phyloP scores from a whole-genome alignment of 176 grass and related monocot species.

The Triticum urartu region DNA sequence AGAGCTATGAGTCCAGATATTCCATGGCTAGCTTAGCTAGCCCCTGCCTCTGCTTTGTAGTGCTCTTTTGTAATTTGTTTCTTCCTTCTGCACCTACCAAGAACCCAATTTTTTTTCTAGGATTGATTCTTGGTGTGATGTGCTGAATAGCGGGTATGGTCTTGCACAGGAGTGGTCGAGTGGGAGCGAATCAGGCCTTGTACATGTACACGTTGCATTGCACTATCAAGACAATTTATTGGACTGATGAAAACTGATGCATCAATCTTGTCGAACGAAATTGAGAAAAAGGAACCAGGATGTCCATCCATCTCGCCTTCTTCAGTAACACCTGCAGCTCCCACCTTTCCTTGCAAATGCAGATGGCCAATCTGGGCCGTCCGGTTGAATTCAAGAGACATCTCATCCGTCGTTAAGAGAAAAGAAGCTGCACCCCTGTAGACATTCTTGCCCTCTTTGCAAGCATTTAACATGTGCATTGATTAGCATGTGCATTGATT shows the following conservation, averaged over 20 bases:
- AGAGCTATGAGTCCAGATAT: background rate
- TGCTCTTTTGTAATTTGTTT: constrained; percentile 4
- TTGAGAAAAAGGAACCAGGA: background rate
- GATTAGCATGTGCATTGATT: too few relatives aligned
- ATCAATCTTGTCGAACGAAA: constrained; percentile 7
- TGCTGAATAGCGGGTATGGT: background rate
- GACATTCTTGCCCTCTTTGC: constrained; percentile 45
- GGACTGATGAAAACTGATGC: constrained; percentile 14
- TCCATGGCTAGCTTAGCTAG: background rate
- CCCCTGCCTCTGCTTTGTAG: background rate
- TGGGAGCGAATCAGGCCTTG: constrained; percentile 16
- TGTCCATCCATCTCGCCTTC: constrained; percentile 14
- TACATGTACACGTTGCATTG: constrained; percentile 30
- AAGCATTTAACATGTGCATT: constrained; percentile 27
- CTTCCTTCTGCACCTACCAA: constrained; percentile 16
- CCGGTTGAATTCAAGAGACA: constrained; percentile 15
- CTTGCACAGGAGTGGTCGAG: constrained; percentile 9
- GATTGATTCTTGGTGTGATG: constrained; percentile 35
- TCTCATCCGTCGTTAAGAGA: constrained; percentile 26
- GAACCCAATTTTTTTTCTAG: constrained; percentile 43
- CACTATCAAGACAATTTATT: background rate
- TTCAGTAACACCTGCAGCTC: background rate
- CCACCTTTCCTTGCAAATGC: constrained; percentile 15
- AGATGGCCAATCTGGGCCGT: constrained; percentile 1
- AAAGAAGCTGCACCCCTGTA: background rate